Base-by-base conservation (phyloP, 768 basidiomycete species). In the Termitomyces titanicus region DNA sequence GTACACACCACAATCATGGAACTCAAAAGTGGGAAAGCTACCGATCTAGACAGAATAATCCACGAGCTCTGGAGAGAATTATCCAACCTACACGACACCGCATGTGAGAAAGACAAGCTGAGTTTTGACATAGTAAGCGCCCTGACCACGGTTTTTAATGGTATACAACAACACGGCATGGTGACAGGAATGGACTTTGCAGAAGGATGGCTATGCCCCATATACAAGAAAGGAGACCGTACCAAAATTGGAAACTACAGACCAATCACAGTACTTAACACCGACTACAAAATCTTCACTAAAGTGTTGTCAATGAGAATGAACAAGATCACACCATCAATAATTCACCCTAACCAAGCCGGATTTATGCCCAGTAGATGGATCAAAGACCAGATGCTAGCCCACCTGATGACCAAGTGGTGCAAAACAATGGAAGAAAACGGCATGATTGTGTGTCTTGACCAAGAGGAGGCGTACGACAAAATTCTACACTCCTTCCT, bases 211-310 rank as follows among this genome's bases (percentile, higher is more conserved):
- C 29, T 29, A 3, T 29, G 9, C 29, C 29, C 29, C 3, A 29
- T 29, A 3, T 29, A 29, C 29, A 29, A 29, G 29, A 29, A 29
- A 29, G 29, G 9, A 9, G 29, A 29, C 9, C 9, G 29, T 29
- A 9, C 29, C 29, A 29, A 29, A 4, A 29, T 29, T 4, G 29
- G 9, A 9, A 3, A 29, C 29, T 29, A 29, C 9, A 29, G 29
- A 9, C 29, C 29, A 29, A 29, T 29, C 29, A 29, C 29, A 29
- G 29, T 29, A 4, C 29, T 29, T 15, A 22, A 31, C 6, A 42
- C 45, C 2, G 39, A 53, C 38, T 57, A 57, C 43, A 57, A 57
- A 37, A 57, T 50, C 11, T 47, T 45, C 37, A 57, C 56, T 3
- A 57, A 57, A 34, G 27, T 29, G 2, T 37, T 55, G 7, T 2